These are phyloP conservation scores for Penicillium sp. DNA, from an alignment of 2,329 filamentous ascomycete genomes.

Conservation along the genomic window DNA sequence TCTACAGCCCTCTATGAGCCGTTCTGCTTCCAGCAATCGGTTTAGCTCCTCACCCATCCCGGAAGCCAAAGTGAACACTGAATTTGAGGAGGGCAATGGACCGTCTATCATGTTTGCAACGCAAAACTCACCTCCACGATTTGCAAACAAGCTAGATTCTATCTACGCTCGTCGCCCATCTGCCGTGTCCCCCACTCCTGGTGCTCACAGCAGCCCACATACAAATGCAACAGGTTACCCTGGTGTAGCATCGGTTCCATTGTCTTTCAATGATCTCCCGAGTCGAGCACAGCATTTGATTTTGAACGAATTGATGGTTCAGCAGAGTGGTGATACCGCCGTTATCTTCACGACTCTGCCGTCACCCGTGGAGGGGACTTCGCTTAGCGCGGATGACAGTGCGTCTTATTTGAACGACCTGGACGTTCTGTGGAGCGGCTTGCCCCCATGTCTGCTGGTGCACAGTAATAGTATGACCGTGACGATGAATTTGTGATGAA, in stretches of 20 bases:
- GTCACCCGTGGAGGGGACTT: slow-evolving; percentile 74
- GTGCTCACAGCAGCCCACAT: slow-evolving; percentile 21
- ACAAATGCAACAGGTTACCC: slow-evolving; percentile 47
- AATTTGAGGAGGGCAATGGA: slow-evolving; percentile 57
- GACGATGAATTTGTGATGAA: slow-evolving; percentile 48
- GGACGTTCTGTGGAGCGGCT: slow-evolving; percentile 71
- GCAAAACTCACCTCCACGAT: slow-evolving; percentile 34
- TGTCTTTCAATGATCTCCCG: slow-evolving; percentile 84
- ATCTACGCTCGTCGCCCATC: slow-evolving; percentile 38
- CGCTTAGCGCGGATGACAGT: slow-evolving; percentile 65
- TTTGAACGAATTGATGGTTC: slow-evolving; percentile 75
- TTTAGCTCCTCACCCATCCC: slow-evolving; percentile 74
- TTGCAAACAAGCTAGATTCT: slow-evolving; percentile 30
- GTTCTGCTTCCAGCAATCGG: slow-evolving; percentile 35
- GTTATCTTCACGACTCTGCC: slow-evolving; percentile 82
- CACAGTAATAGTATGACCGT: slow-evolving; percentile 90
- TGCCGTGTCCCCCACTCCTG: slow-evolving; percentile 10
- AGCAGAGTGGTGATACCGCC: slow-evolving; percentile 66
- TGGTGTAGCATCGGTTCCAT: slow-evolving; percentile 61
- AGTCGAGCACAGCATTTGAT: slow-evolving; percentile 83
- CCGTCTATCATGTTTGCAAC: slow-evolving; percentile 75
- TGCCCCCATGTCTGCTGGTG: slow-evolving; percentile 74
- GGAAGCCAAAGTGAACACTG: slow-evolving; percentile 62
- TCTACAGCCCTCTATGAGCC: slow-evolving; percentile 27
- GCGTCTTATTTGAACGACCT: slow-evolving; percentile 73